phyloP scores from a whole-genome alignment of 371 early-diverging fungal species.

The Modicella reniformis region DNA sequence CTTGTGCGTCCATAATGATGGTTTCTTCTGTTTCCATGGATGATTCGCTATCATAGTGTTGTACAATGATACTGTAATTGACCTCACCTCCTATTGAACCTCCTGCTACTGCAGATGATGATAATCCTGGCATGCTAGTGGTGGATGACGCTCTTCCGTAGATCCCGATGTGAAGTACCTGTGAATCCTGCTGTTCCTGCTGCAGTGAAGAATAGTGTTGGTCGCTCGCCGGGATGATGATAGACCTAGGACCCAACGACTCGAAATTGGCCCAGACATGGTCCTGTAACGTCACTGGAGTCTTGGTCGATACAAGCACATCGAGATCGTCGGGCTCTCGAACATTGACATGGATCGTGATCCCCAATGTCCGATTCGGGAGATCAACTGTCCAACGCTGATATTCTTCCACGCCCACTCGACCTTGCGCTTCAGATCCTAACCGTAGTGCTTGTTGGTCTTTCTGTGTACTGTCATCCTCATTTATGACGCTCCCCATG shows the following conservation, averaged over 20 bases:
- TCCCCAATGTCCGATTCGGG: constrained; percentile 26
- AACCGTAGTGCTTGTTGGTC: constrained; percentile 17
- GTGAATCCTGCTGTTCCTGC: constrained; percentile 31
- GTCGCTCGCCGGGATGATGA: constrained; percentile 29
- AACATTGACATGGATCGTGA: constrained; percentile 26
- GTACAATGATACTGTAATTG: constrained; percentile 27
- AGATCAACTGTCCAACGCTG: constrained; percentile 36
- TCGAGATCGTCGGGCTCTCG: constrained; percentile 45
- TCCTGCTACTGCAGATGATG: constrained; percentile 13
- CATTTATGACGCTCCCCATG: constrained; percentile 37
- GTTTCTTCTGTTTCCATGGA: not conserved
- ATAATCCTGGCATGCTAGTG: not conserved
- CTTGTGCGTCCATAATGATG: constrained; percentile 11
- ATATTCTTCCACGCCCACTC: constrained; percentile 18
- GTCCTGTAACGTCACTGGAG: constrained; percentile 35
- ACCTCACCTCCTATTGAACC: no score
- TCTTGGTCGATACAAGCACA: constrained; percentile 29
- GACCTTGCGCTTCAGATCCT: constrained; percentile 27
- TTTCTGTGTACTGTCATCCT: not conserved
- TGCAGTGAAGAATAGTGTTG: constrained; percentile 38
- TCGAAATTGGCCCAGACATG: constrained; percentile 50
- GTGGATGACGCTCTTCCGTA: constrained; percentile 25
- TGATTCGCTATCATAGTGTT: constrained; percentile 20
- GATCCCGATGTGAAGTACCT: constrained; percentile 28
- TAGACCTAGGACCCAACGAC: constrained; percentile 15